phyloP scores from a whole-genome alignment of 495 filamentous ascomycete genomes.

The Xylaria scruposa region DNA sequence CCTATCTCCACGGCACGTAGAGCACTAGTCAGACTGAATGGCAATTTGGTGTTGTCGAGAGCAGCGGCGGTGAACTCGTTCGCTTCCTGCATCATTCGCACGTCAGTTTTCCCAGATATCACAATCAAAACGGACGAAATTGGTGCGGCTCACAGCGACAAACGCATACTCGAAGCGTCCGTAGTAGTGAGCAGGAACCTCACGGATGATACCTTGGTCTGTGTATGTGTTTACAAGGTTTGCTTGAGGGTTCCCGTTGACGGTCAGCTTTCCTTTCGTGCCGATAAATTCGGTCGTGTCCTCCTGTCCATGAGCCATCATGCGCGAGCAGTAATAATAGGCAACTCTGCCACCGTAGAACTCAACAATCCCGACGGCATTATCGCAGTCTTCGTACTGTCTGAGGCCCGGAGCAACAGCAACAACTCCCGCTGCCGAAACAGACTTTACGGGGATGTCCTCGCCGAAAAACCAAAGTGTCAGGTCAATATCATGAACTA shows the following conservation, averaged over 20 bases:
- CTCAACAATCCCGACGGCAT: conserved; percentile 68
- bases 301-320: conserved; percentile 70
- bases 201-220: conserved; percentile 54
- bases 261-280: conserved; percentile 63
- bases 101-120: background rate
- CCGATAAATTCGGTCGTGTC: conserved; percentile 70
- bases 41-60: conserved; percentile 58
- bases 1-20: conserved; percentile 67
- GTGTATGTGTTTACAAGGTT: conserved; percentile 63
- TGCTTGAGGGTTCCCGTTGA: conserved; percentile 60
- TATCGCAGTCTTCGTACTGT: conserved; percentile 66
- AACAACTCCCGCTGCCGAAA: conserved; percentile 60
- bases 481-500: conserved; percentile 65
- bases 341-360: conserved; percentile 67
- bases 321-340: conserved; percentile 64
- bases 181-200: conserved; percentile 66
- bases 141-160: conserved; percentile 38
- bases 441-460: conserved; percentile 54
- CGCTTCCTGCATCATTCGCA: conserved; percentile 50
- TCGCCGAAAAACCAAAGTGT: conserved; percentile 64
- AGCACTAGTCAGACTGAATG: conserved; percentile 60
- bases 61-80: conserved; percentile 65
- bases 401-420: conserved; percentile 64
- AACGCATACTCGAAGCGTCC: conserved; percentile 69
- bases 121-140: background rate